phyloP scores from a whole-genome alignment of 129 eudicot genomes.

The Centella asiatica region DNA sequence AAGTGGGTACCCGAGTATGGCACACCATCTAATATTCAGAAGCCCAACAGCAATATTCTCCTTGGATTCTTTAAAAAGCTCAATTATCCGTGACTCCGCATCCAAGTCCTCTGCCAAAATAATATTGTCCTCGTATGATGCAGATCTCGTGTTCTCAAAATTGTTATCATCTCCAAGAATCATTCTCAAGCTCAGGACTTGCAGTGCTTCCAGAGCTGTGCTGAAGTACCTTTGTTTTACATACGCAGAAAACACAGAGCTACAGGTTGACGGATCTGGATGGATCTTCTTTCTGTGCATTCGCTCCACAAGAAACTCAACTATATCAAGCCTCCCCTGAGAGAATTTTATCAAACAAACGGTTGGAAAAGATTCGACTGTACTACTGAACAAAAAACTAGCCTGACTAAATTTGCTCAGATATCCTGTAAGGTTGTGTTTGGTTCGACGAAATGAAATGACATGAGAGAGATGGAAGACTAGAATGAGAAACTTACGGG shows the following conservation, averaged over 20 bases:
- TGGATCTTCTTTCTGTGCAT: slow-evolving; percentile 54
- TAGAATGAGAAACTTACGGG: too few species aligned
- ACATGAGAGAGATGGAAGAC: too few species aligned
- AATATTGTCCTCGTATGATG: slow-evolving; percentile 38
- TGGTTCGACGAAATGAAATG: too few species aligned
- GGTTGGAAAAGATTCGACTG: background rate
- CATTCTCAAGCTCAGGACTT: slow-evolving; percentile 79
- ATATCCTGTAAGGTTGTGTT: background rate
- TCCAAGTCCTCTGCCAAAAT: slow-evolving; percentile 51
- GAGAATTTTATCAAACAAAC: background rate
- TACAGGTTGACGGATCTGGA: slow-evolving; percentile 65
- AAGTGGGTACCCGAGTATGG: slow-evolving; percentile 34
- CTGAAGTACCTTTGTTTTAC: slow-evolving; percentile 31
- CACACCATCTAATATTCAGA: slow-evolving; percentile 72
- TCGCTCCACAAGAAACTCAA: slow-evolving; percentile 51
- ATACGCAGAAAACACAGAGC: slow-evolving; percentile 53
- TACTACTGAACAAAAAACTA: background rate
- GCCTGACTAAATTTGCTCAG: background rate
- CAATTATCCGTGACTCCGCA: slow-evolving; percentile 35
- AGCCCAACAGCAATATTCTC: slow-evolving; percentile 49
- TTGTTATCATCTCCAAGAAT: slow-evolving; percentile 32
- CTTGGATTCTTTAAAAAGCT: slow-evolving; percentile 31
- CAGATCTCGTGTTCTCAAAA: slow-evolving; percentile 24
- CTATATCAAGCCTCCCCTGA: slow-evolving; percentile 61
- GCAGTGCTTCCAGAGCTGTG: slow-evolving; percentile 87